Percentiles rank a stretch among this genome's conserved stretches.
phyloP scores from a whole-genome alignment of 345 rosid genomes.

The Eutrema heterophyllum region DNA sequence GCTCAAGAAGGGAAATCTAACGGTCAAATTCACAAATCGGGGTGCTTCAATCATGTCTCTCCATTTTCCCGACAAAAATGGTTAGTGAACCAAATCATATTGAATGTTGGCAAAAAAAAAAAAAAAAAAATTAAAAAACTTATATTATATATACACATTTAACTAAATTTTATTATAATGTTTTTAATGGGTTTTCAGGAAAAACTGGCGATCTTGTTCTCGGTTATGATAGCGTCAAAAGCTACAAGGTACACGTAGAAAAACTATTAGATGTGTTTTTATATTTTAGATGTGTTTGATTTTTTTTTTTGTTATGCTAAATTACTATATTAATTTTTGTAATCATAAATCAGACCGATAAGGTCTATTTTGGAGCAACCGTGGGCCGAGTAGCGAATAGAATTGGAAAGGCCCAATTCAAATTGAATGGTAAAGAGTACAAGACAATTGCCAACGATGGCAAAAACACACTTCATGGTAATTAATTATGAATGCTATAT shows the following conservation, averaged over 20 bases:
- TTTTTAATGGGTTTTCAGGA: constrained; percentile 42
- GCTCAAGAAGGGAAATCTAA: constrained; percentile 64
- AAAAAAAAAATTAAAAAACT: too few species aligned
- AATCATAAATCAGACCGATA: constrained; percentile 47
- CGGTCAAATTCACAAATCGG: constrained; percentile 71
- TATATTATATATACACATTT: background rate
- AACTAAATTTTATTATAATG: background rate
- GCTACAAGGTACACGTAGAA: constrained; percentile 46
- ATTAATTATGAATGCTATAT: background rate
- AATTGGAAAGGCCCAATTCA: constrained; percentile 65
- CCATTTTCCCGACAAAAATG: constrained; percentile 70
- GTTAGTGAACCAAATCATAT: constrained; percentile 35
- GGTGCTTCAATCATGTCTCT: constrained; percentile 78
- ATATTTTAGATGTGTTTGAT: background rate
- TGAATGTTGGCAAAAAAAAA: background rate
- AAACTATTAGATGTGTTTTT: background rate
- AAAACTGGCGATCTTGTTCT: constrained; percentile 67
- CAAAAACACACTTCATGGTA: constrained; percentile 85
- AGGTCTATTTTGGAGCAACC: constrained; percentile 57
- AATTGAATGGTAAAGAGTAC: constrained; percentile 55
- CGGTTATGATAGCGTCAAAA: constrained; percentile 62
- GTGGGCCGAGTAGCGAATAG: constrained; percentile 89
- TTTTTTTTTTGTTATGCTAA: background rate
- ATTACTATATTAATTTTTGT: background rate
- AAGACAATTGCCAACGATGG: constrained; percentile 70